Evolutionary conservation across 805 yeast genomes (phyloP), one percentile per base, ranked within the genome.

Genomic region (Alloascoidea africana): DNA sequence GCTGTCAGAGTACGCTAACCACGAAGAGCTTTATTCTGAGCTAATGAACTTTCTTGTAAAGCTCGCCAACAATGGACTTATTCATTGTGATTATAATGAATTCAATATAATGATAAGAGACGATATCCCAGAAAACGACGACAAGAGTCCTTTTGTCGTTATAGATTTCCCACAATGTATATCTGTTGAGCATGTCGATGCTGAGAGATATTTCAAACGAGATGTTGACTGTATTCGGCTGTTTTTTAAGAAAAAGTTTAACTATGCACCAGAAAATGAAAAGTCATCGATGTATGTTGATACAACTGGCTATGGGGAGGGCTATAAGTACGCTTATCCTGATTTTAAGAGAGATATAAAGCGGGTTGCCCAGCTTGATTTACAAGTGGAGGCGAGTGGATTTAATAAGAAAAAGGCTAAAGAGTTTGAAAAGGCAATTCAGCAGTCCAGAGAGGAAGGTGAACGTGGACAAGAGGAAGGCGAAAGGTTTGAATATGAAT

Each of bases 131-230:
- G 13, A 16, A 18, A 34, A 34, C 18, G 55, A 54, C 19, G 49
- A 46, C 32, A 34, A 47, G 34, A 17, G 18, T 4, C 48, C 51
- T 3, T 84, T 86, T 49, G 79, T 87, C 15, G 95, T 91, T 17
- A 89, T 91, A 50, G 99, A 91, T 66, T 91, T 91, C 65, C 99
- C 99, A 2, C 99, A 91, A 59, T 89, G 96, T 73, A 81, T 91
- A 14, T 84, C 96, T 16, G 82, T 83, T 35, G 87, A 81, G 46
- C 99, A 91, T 53, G 66, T 64, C 2, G 96, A 91, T 54, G 96
- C 97, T 4, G 78, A 78, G 44, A 70, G 67, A 40, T 87, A 84
- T 55, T 91, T 91, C 57, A 73, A 83, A 48, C 70, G 99, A 60
- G 99, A 91, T 59, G 93, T 91, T 16, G 82, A 84, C 40, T 87